A percentile compares a stretch with the other conserved stretches of the same genome.
Evolutionary conservation across 768 basidiomycete genomes (phyloP).

Genomic region (Coprinopsis strossmayeri): DNA sequence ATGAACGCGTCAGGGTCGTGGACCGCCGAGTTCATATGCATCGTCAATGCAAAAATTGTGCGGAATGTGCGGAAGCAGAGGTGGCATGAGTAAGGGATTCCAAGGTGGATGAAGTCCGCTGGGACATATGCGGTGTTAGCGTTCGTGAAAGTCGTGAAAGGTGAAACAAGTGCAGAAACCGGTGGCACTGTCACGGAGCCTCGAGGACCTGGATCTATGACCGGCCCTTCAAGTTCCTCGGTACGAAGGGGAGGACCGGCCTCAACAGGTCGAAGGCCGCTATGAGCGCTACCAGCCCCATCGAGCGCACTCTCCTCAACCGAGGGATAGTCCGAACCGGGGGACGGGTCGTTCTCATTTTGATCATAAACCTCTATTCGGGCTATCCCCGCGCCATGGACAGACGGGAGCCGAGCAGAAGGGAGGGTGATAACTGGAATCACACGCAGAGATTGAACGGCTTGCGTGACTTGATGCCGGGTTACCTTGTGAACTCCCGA

Average conservation of each 20-base stretch:
- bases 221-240: not conserved
- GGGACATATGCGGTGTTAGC: not conserved
- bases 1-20: conserved; percentile 49
- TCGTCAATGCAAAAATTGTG: conserved; percentile 41
- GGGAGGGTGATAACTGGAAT: conserved; percentile 47
- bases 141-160: too few species aligned
- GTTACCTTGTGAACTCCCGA: conserved; percentile 46
- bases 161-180: too few species aligned
- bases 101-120: conserved; percentile 6
- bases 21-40: conserved; percentile 56
- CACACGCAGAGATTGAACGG: conserved; percentile 36
- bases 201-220: not conserved
- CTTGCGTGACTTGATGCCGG: conserved; percentile 33
- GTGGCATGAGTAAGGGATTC: conserved; percentile 50
- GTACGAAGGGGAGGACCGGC: not conserved
- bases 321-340: too few species aligned
- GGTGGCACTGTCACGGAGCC: too few species aligned
- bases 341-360: too few species aligned
- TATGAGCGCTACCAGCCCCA: not conserved
- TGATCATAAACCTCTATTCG: too few species aligned
- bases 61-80: conserved; percentile 44
- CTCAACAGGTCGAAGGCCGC: not conserved
- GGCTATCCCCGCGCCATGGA: too few species aligned
- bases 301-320: not conserved
- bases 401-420: too few species aligned